phyloP scores from a whole-genome alignment of 2,329 filamentous ascomycete genomes.

The Colletotrichum shisoi region DNA sequence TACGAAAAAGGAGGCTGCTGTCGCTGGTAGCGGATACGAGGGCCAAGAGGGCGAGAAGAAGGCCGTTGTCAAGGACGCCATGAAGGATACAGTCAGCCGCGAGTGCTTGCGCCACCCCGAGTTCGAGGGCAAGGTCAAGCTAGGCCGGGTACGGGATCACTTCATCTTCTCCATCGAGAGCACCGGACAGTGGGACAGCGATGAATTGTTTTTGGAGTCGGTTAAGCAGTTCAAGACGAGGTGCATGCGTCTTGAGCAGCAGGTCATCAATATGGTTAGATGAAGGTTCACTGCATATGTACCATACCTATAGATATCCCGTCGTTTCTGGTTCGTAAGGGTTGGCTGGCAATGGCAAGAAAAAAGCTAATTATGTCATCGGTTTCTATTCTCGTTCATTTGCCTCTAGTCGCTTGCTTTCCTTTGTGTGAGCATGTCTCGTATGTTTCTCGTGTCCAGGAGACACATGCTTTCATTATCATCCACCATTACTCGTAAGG shows the following conservation, averaged over 20 bases:
- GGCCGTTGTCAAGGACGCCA: slow-evolving; percentile 85
- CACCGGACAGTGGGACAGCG: slow-evolving; percentile 92
- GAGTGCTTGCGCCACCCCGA: slow-evolving; percentile 91
- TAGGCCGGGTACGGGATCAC: slow-evolving; percentile 89
- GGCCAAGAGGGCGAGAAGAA: slow-evolving; percentile 81
- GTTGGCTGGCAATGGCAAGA: slow-evolving; percentile 35
- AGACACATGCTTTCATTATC: slow-evolving; percentile 28
- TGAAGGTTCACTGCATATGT: slow-evolving; percentile 45
- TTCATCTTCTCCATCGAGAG: slow-evolving; percentile 98
- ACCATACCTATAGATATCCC: slow-evolving; percentile 40
- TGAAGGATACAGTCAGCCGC: slow-evolving; percentile 93
- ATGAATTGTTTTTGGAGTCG: slow-evolving; percentile 90
- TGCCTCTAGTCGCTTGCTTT: slow-evolving; percentile 1
- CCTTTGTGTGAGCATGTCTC: not conserved
- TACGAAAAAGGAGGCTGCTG: slow-evolving; percentile 69
- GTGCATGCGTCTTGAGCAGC: slow-evolving; percentile 75
- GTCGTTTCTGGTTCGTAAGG: slow-evolving; percentile 34
- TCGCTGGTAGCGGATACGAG: slow-evolving; percentile 70
- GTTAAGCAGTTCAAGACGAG: slow-evolving; percentile 87
- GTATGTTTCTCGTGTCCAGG: not conserved
- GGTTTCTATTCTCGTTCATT: slow-evolving; percentile 8
- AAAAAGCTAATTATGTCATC: slow-evolving; percentile 36
- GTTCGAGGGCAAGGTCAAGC: slow-evolving; percentile 93
- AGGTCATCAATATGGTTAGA: slow-evolving; percentile 71
- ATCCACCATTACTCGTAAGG: slow-evolving; percentile 16